phyloP scores from a whole-genome alignment of 1,139 yeast species.

The Hyphopichia burtonii region DNA sequence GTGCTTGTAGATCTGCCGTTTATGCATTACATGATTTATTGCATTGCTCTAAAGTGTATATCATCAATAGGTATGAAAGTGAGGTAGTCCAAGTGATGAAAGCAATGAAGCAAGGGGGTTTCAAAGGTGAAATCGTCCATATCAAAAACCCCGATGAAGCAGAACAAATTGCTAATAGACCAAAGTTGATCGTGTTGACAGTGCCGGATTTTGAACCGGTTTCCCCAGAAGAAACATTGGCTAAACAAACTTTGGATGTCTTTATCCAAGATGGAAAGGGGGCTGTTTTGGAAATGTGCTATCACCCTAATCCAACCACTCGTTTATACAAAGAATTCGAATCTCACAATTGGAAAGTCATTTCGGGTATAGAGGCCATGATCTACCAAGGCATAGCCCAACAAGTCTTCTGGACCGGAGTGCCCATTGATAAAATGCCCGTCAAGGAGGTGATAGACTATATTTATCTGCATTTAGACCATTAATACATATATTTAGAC shows the following conservation, averaged over 20 bases:
- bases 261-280: slow-evolving; percentile 20
- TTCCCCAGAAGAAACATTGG: slow-evolving; percentile 18
- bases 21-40: slow-evolving; percentile 23
- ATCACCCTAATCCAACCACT: slow-evolving; percentile 24
- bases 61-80: slow-evolving; percentile 22
- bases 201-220: slow-evolving; percentile 26
- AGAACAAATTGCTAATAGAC: slow-evolving; percentile 8
- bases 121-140: slow-evolving; percentile 19
- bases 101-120: slow-evolving; percentile 17
- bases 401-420: slow-evolving; percentile 27
- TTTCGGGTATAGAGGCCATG: slow-evolving; percentile 27
- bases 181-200: slow-evolving; percentile 21
- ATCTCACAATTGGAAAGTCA: slow-evolving; percentile 22
- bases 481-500: too few species aligned
- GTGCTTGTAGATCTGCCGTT: slow-evolving; percentile 31
- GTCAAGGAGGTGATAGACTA: slow-evolving; percentile 8
- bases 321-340: slow-evolving; percentile 21
- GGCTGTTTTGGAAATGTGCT: slow-evolving; percentile 32
- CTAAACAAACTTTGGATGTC: slow-evolving; percentile 22
- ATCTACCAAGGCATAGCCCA: slow-evolving; percentile 30
- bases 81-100: slow-evolving; percentile 20
- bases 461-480: slow-evolving; percentile 2
- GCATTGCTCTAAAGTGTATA: slow-evolving; percentile 21
- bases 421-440: slow-evolving; percentile 15
- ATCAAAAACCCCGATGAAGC: slow-evolving; percentile 22